phyloP scores from a whole-genome alignment of 257 asterid species.

The Mitragyna speciosa region DNA sequence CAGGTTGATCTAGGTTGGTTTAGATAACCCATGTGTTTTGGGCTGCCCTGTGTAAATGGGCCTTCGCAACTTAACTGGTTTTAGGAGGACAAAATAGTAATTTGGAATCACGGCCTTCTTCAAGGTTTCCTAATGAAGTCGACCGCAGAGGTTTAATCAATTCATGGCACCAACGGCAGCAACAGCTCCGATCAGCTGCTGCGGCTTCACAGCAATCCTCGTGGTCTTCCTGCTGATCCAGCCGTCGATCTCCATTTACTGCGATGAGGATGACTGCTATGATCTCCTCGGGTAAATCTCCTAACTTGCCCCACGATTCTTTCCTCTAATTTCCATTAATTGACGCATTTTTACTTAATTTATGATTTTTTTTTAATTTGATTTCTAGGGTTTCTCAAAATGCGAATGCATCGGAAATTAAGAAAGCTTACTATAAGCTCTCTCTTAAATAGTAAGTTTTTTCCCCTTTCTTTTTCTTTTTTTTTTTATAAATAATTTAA shows the following conservation, averaged over 20 bases:
- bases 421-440: conserved; percentile 56
- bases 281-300: conserved; percentile 76
- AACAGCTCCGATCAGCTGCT: conserved; percentile 51
- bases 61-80: not conserved
- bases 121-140: not conserved
- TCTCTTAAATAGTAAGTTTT: conserved; percentile 70
- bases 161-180: conserved; percentile 54
- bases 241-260: conserved; percentile 77
- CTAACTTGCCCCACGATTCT: not conserved
- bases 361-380: conserved; percentile 10
- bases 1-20: too few species aligned
- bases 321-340: not conserved
- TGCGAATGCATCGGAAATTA: conserved; percentile 51
- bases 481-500: not conserved
- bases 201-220: conserved; percentile 39
- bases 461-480: not conserved
- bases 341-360: not conserved
- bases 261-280: conserved; percentile 94
- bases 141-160: not conserved
- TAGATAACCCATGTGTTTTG: too few species aligned
- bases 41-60: too few species aligned
- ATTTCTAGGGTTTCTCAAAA: conserved; percentile 42
- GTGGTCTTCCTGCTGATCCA: conserved; percentile 53
- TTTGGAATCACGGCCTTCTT: not conserved
- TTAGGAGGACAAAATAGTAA: conserved; percentile 3